phyloP scores from a whole-genome alignment of 192 early-diverging fungal genomes.

The Coemansia sp. region DNA sequence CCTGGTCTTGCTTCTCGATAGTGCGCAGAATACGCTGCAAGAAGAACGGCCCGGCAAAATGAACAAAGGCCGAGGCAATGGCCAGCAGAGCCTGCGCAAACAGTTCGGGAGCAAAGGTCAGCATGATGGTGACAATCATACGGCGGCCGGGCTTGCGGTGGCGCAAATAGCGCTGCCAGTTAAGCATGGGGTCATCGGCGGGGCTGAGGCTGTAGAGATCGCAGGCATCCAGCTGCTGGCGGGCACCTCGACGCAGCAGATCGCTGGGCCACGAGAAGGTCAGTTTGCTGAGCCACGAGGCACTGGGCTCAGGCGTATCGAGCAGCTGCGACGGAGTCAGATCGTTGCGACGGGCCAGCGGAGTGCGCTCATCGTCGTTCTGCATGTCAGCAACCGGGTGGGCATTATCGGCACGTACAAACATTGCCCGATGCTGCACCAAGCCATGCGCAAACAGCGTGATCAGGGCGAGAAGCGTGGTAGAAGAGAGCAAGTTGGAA shows the following conservation, averaged over 20 bases:
- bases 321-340: slow-evolving; percentile 13
- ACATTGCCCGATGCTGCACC: slow-evolving; percentile 31
- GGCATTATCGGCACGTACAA: slow-evolving; percentile 9
- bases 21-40: slow-evolving; percentile 57
- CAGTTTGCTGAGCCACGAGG: slow-evolving; percentile 25
- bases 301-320: slow-evolving; percentile 30
- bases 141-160: slow-evolving; percentile 24
- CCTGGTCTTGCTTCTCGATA: slow-evolving; percentile 50
- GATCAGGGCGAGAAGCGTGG: slow-evolving; percentile 1
- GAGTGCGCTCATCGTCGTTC: slow-evolving; percentile 6
- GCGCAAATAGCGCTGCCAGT: slow-evolving; percentile 31
- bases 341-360: slow-evolving; percentile 25
- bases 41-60: slow-evolving; percentile 59
- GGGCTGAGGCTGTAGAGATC: slow-evolving; percentile 60
- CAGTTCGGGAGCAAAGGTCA: slow-evolving; percentile 49
- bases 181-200: slow-evolving; percentile 49
- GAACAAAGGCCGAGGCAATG: slow-evolving; percentile 19
- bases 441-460: slow-evolving; percentile 2
- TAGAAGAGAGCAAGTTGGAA: slow-evolving; percentile 11
- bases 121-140: slow-evolving; percentile 31
- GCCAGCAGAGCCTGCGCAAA: slow-evolving; percentile 38
- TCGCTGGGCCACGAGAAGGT: slow-evolving; percentile 62
- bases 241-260: slow-evolving; percentile 57
- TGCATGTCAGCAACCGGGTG: background rate
- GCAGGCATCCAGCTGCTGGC: slow-evolving; percentile 55